These are phyloP conservation scores for Quercus mongolica DNA, from an alignment of 306 rosid species.

Conservation along the genomic window DNA sequence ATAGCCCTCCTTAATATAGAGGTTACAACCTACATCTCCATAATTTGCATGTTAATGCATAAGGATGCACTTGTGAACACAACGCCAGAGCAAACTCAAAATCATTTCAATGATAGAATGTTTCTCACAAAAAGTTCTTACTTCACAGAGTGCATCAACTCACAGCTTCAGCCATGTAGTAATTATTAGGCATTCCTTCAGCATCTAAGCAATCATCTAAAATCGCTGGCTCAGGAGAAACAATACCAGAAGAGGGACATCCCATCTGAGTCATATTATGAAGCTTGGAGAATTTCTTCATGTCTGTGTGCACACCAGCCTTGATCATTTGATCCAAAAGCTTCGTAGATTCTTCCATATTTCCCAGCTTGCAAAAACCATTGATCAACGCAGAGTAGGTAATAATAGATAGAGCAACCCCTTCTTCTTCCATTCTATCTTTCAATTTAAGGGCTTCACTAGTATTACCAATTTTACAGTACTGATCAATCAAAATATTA, in stretches of 20 bases:
- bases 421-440: slow-evolving; percentile 60
- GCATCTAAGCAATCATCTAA: neutral
- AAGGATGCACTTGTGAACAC: neutral
- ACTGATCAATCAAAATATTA: slow-evolving; percentile 63
- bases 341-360: slow-evolving; percentile 19
- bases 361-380: slow-evolving; percentile 29
- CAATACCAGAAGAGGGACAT: neutral
- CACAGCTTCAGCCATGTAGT: slow-evolving; percentile 2
- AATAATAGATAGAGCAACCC: slow-evolving; percentile 41
- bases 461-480: slow-evolving; percentile 52
- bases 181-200: slow-evolving; percentile 4
- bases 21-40: neutral
- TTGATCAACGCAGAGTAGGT: slow-evolving; percentile 37
- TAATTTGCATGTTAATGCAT: neutral
- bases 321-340: slow-evolving; percentile 31
- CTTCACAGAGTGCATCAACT: slow-evolving; percentile 1
- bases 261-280: neutral
- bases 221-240: neutral
- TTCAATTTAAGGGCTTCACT: slow-evolving; percentile 59
- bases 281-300: neutral
- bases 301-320: slow-evolving; percentile 21
- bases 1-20: neutral
- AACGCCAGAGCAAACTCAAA: neutral
- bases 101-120: neutral
- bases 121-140: neutral